A percentile compares a stretch with the other conserved stretches of the same genome.
phyloP scores from a whole-genome alignment of 345 rosid genomes.

The Melastoma malabathricum region DNA sequence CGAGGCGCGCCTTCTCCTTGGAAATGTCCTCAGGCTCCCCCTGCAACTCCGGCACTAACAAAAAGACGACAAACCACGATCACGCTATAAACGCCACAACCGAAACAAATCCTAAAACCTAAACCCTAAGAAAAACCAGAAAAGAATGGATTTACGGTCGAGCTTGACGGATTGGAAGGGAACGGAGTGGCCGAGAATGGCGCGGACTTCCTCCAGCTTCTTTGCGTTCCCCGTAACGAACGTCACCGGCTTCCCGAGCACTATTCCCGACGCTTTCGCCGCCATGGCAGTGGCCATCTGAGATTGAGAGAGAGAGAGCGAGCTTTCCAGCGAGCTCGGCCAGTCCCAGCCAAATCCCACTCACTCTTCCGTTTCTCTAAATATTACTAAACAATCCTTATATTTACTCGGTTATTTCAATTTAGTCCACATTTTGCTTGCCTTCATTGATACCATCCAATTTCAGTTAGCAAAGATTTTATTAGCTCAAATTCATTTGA shows the following conservation, averaged over 20 bases:
- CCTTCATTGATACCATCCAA: too few relatives aligned
- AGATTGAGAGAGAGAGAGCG: not conserved
- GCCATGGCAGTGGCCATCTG: slow-evolving; percentile 16
- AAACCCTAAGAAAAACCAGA: slow-evolving; percentile 1
- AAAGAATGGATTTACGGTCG: slow-evolving; percentile 31
- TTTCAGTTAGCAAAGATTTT: not conserved
- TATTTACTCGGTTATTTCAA: not conserved
- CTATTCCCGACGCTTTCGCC: slow-evolving; percentile 28
- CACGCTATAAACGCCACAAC: not conserved
- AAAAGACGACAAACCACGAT: not conserved
- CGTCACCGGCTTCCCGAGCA: slow-evolving; percentile 64
- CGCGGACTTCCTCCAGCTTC: slow-evolving; percentile 90
- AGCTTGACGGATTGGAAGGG: slow-evolving; percentile 84
- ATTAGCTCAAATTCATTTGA: too few relatives aligned
- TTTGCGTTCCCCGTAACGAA: slow-evolving; percentile 92
- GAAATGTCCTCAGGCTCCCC: slow-evolving; percentile 89
- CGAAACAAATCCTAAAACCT: not conserved
- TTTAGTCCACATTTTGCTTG: too few relatives aligned
- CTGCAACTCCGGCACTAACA: slow-evolving; percentile 77
- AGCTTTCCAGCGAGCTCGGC: slow-evolving; percentile 1
- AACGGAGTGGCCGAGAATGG: slow-evolving; percentile 64
- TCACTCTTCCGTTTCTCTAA: too few relatives aligned
- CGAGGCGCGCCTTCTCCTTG: slow-evolving; percentile 85
- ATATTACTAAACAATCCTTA: too few relatives aligned
- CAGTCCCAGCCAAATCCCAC: too few relatives aligned